Percentiles rank a stretch among this genome's conserved stretches.
These are phyloP conservation scores for Solanum etuberosum DNA, from an alignment of 257 asterid species.

Conservation along the genomic window DNA sequence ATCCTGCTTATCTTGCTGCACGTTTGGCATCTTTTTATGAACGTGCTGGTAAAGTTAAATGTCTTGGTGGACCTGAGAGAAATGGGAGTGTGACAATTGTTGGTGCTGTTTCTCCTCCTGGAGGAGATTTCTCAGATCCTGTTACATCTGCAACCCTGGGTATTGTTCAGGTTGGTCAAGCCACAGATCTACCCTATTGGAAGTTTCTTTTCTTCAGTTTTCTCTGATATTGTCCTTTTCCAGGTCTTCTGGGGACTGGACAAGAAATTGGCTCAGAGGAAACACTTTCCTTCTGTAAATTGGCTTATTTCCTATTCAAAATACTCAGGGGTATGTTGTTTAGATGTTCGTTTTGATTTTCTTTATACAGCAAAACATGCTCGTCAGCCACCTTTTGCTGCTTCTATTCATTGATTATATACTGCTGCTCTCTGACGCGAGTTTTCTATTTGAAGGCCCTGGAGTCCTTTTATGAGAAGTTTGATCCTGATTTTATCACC, in stretches of 20 bases:
- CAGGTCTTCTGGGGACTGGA: slow-evolving; percentile 99
- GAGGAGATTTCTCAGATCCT: slow-evolving; percentile 99
- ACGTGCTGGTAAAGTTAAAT: slow-evolving; percentile 98
- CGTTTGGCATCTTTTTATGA: slow-evolving; percentile 97
- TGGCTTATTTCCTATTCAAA: slow-evolving; percentile 98
- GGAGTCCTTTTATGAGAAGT: slow-evolving; percentile 94
- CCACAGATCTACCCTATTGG: background rate
- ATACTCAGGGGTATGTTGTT: slow-evolving; percentile 65
- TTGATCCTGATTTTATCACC: slow-evolving; percentile 84
- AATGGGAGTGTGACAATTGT: slow-evolving; percentile 96
- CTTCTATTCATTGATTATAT: background rate
- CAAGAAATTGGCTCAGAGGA: slow-evolving; percentile 93
- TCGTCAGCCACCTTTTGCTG: background rate
- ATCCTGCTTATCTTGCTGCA: slow-evolving; percentile 95
- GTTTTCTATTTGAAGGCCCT: slow-evolving; percentile 57
- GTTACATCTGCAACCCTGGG: slow-evolving; percentile 98
- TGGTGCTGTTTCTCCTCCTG: slow-evolving; percentile 99
- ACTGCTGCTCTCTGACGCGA: slow-evolving; percentile 18
- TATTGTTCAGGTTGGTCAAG: slow-evolving; percentile 70
- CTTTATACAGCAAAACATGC: background rate
- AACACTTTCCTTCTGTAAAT: slow-evolving; percentile 95
- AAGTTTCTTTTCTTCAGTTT: slow-evolving; percentile 4
- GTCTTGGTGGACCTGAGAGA: slow-evolving; percentile 98
- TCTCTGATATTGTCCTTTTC: background rate
- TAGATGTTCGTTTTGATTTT: background rate